Evolutionary conservation across 306 rosid species (phyloP).

Genomic region (Urtica urens): DNA sequence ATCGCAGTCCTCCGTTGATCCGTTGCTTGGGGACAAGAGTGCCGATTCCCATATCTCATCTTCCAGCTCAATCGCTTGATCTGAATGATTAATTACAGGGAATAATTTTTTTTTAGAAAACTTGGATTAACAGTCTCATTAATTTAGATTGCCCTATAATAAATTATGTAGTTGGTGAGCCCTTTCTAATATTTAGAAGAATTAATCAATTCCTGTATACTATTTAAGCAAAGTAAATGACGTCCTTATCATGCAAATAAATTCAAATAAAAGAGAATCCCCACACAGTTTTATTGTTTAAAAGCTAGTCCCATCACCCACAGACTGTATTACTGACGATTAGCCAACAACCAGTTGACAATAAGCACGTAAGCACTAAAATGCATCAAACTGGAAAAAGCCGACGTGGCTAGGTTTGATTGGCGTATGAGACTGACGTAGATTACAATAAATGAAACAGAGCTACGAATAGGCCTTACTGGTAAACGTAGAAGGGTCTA

Average conservation of each 20-base stretch:
- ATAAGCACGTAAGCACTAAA: neutral
- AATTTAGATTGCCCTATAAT: too few relatives aligned
- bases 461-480: neutral
- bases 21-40: constrained; percentile 24
- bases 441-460: neutral
- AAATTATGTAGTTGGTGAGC: too few relatives aligned
- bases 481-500: constrained; percentile 12
- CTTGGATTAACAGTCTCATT: too few relatives aligned
- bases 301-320: neutral
- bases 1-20: constrained; percentile 41
- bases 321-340: neutral
- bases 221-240: too few relatives aligned
- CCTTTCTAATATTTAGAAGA: too few relatives aligned
- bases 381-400: neutral
- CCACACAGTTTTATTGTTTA: neutral
- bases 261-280: neutral
- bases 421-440: neutral
- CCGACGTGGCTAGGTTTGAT: neutral
- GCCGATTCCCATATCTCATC: constrained; percentile 55
- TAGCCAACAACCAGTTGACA: neutral
- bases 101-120: too few relatives aligned
- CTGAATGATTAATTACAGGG: too few relatives aligned
- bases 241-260: too few relatives aligned
- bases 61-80: constrained; percentile 46
- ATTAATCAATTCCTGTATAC: too few relatives aligned